Percentiles rank a stretch among this genome's conserved stretches.
Evolutionary conservation across 2,329 filamentous ascomycete genomes (phyloP).

Genomic region (Cordyceps javanica): DNA sequence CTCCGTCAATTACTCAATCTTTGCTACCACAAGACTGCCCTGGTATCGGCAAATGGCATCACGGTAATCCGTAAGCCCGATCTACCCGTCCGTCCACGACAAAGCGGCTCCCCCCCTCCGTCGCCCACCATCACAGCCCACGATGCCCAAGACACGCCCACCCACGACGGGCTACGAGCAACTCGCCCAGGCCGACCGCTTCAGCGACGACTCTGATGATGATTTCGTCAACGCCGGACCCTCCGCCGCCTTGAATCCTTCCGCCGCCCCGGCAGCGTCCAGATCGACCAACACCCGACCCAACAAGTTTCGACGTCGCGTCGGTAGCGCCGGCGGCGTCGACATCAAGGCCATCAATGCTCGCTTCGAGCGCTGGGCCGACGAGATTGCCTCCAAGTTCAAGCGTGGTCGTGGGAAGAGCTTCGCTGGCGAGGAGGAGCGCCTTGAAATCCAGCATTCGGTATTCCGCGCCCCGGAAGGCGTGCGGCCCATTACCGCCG

Average conservation of each 20-base stretch:
- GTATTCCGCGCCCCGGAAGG: constrained; percentile 93
- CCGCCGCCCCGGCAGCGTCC: constrained; percentile 26
- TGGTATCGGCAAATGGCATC: constrained; percentile 2
- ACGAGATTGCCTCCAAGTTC: constrained; percentile 96
- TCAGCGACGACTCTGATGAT: constrained; percentile 65
- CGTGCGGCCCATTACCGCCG: constrained; percentile 70
- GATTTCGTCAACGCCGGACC: constrained; percentile 49
- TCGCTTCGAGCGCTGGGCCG: constrained; percentile 89
- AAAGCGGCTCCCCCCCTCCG: not conserved
- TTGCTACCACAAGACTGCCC: not conserved
- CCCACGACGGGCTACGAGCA: constrained; percentile 79
- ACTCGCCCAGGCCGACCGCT: constrained; percentile 73
- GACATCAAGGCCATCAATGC: constrained; percentile 99
- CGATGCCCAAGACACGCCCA: constrained; percentile 62
- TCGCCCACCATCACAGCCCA: constrained; percentile 18
- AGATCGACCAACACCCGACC: constrained; percentile 35
- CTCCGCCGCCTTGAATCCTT: constrained; percentile 51
- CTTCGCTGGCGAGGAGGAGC: constrained; percentile 69
- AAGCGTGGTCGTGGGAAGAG: constrained; percentile 76
- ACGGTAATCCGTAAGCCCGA: not conserved
- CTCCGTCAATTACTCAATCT: not conserved
- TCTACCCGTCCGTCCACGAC: not conserved
- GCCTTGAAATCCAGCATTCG: constrained; percentile 91
- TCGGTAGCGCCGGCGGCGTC: constrained; percentile 74
- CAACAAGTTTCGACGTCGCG: constrained; percentile 41